Base-by-base conservation (phyloP, 805 yeast genomes). In the Pichia pseudocactophila region DNA sequence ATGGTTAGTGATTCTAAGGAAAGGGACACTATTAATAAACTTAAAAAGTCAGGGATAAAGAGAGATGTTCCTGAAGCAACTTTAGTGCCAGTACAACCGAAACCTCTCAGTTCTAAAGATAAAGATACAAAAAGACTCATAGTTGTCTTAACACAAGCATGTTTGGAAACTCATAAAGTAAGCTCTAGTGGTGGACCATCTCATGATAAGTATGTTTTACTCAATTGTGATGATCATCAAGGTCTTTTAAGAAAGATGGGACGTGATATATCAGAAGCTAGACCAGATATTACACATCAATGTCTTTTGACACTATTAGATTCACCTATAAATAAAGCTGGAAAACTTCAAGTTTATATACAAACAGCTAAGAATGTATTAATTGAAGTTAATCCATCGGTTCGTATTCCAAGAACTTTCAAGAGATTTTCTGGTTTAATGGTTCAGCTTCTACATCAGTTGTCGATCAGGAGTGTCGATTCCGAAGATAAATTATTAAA, bases 281-380 rank as follows among this genome's bases (percentile, higher is more conserved):
- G 98, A 63, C 98, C 98, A n/a, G 98, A 92, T 63, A 92, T 92
- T 56, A 92, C 98, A 35, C 98, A 92, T 61, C 98, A 90, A 66
- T 92, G 98, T 71, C 75, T 92, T 34, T 71, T 92, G 63, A 90
- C 98, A 3, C 70, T 92, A 50, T 71, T 92, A 55, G 98, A 92
- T 63, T 86, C 96, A n/a, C 98, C 98, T 34, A 83, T 92, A 56
- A 92, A 92, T 69, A 92, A 92, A 65, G 97, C 97, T 7, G 98
- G 98, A 8, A 86, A 79, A 63, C 73, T 92, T 52, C 98, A 92
- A 65, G 98, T 92, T 12, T 92, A 90, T 64, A 88, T 92, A 45
- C 96, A 87, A 54, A 92, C 98, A 11, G 90, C 96, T 16, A 76
- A 90, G 52, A 96, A 96, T 22, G 96, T 92, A 12, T 76, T 92